Percentiles rank a stretch among this genome's conserved stretches.
Conservation (phyloP, 2,329 filamentous ascomycete genomes). For the Fusarium setosum region DNA sequence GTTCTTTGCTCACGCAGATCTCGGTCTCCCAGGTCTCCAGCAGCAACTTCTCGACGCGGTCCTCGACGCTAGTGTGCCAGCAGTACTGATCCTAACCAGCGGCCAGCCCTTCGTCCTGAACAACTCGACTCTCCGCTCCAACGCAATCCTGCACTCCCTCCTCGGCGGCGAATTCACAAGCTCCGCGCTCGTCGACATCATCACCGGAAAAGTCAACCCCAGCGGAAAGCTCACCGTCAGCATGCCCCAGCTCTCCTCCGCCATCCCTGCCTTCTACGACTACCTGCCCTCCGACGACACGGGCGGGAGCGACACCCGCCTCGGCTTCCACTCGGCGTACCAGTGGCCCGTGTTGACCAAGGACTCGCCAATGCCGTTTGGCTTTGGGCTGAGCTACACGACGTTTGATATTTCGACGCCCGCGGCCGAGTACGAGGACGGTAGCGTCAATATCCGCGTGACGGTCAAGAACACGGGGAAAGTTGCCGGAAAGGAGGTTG, state of each 20-base stretch:
- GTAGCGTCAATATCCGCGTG: slow-evolving; percentile 58
- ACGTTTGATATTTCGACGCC: slow-evolving; percentile 64
- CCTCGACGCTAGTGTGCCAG: slow-evolving; percentile 45
- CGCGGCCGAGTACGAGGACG: slow-evolving; percentile 45
- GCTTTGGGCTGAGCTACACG: slow-evolving; percentile 74
- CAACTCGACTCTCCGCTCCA: slow-evolving; percentile 50
- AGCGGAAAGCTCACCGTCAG: slow-evolving; percentile 54
- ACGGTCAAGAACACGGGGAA: slow-evolving; percentile 68
- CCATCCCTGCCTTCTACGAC: slow-evolving; percentile 72
- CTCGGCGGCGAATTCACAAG: slow-evolving; percentile 74
- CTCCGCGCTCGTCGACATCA: slow-evolving; percentile 69
- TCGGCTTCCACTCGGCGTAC: slow-evolving; percentile 61
- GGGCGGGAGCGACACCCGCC: slow-evolving; percentile 66
- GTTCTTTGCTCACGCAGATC: slow-evolving; percentile 45
- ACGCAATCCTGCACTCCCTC: slow-evolving; percentile 71
- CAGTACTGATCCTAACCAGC: slow-evolving; percentile 44
- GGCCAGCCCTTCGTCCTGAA: slow-evolving; percentile 47
- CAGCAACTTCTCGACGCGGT: slow-evolving; percentile 49
- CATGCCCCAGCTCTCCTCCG: slow-evolving; percentile 58
- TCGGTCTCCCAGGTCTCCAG: slow-evolving; percentile 48
- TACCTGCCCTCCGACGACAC: slow-evolving; percentile 72
- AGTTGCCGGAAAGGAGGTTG: slow-evolving; percentile 60
- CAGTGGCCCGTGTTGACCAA: slow-evolving; percentile 42
- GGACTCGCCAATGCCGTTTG: slow-evolving; percentile 54
- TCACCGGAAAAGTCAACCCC: slow-evolving; percentile 72